Base-by-base conservation (phyloP, 2,329 filamentous ascomycete genomes). In the Stemphylium lycopersici region DNA sequence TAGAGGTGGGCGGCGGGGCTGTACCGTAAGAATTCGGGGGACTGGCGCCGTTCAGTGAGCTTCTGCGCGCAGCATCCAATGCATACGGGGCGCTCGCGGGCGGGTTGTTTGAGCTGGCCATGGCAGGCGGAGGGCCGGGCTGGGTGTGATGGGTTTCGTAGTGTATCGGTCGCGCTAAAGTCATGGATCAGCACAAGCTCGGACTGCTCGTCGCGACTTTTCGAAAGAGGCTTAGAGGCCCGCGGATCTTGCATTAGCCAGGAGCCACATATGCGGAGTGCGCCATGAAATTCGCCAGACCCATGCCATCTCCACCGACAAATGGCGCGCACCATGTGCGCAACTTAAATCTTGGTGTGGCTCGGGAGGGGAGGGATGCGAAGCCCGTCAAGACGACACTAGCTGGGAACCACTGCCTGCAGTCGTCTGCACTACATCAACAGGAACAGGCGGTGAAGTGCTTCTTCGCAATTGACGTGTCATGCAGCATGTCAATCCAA, bases 31-130 rank as follows among this genome's bases (percentile, higher is more conserved):
- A 73, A 58, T 71, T 58, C 2, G 68, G 63, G 24, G 71, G 67
- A 48, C 66, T 72, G 42, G 53, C 69, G 48, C 70, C 75, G 55
- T 78, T 79, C 38, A 80, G 66, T 16, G 79, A 81, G 44, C 62
- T 71, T 55, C 77, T 70, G 54, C 79, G 75, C 46, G 76, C 67
- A 31, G 69, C 66, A 54, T 81, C 79, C 65, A 76, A 79, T 49
- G 70, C 70, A 56, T 76, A 75, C 24, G 71, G 69, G 70, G 79
- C 76, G 53, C 67, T 70, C 44, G 61, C 66, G 31, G 75, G 55
- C 16, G 65, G 48, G 52, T 62, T 67, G 53, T 70, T 68, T 39
- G 71, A 66, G 52, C 55, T 60, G 50, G 59, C 68, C 70, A 75
- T 75, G 37, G 66, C 70, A 56, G 70, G 67, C 56, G 69, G 68